Conservation (phyloP, 2,329 filamentous ascomycete species). For the Diplodia mutila region DNA sequence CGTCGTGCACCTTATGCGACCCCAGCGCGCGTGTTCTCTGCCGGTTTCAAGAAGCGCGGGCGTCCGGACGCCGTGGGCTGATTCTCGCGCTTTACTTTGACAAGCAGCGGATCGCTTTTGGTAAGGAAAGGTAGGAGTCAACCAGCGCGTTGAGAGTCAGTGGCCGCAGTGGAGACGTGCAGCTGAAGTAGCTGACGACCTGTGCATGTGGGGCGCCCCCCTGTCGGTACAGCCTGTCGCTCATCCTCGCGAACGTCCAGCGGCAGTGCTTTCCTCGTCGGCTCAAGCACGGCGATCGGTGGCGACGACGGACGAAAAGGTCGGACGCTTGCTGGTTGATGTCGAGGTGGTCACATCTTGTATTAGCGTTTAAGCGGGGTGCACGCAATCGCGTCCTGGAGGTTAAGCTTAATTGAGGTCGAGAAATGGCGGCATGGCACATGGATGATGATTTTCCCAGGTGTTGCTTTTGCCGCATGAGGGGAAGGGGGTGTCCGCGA, state of each 20-base stretch:
- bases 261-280: not conserved
- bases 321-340: not conserved
- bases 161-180: not conserved
- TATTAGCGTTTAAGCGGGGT: not conserved
- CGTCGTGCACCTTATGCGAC: not conserved
- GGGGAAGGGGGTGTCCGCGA: not conserved
- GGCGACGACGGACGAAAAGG: not conserved
- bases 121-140: not conserved
- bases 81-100: not conserved
- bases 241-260: not conserved
- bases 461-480: not conserved
- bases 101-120: not conserved
- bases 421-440: not conserved
- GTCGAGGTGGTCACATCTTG: not conserved
- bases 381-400: conserved; percentile 3
- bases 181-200: not conserved
- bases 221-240: not conserved
- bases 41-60: conserved; percentile 13
- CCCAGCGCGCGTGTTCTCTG: not conserved
- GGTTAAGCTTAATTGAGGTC: conserved; percentile 19
- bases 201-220: not conserved
- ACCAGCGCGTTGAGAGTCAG: not conserved
- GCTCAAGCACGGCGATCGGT: not conserved
- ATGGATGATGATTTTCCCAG: not conserved
- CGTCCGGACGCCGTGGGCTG: not conserved